Evolutionary conservation across 441 rosid genomes (phyloP).

Genomic region (Pelargonium citronellum): DNA sequence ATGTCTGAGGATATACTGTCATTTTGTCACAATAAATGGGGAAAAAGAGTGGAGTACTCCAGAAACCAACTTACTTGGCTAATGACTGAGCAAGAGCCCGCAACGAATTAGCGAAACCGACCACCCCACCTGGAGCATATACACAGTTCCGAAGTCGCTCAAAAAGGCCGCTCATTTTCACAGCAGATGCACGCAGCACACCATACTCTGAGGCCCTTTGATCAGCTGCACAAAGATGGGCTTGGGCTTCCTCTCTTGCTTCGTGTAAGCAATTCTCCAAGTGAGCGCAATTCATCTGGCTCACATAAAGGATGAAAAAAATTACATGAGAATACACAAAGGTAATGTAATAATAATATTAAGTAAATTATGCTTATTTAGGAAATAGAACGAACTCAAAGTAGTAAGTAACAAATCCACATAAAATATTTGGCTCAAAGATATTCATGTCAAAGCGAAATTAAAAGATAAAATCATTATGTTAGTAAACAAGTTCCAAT

Average conservation of each 20-base stretch:
- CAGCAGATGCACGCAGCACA: slow-evolving; percentile 80
- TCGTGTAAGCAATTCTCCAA: slow-evolving; percentile 96
- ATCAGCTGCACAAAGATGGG: slow-evolving; percentile 92
- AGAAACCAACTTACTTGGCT: slow-evolving; percentile 62
- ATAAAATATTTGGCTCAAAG: neutral
- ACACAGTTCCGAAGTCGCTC: slow-evolving; percentile 75
- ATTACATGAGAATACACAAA: neutral
- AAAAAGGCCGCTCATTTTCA: slow-evolving; percentile 71
- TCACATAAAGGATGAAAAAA: slow-evolving; percentile 5
- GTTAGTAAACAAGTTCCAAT: neutral
- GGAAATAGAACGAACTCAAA: neutral
- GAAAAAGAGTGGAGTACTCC: slow-evolving; percentile 6
- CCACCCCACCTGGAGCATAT: slow-evolving; percentile 52
- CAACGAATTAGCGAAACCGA: slow-evolving; percentile 71
- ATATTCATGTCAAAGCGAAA: neutral
- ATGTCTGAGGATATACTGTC: neutral
- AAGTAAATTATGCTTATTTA: neutral
- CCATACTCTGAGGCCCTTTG: slow-evolving; percentile 80
- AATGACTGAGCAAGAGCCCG: slow-evolving; percentile 74
- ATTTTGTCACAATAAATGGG: neutral
- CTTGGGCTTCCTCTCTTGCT: slow-evolving; percentile 97
- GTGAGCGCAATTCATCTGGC: slow-evolving; percentile 96
- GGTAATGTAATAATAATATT: neutral
- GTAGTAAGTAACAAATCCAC: neutral
- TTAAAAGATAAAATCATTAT: neutral